Evolutionary conservation across 2,329 filamentous ascomycete species (phyloP).

Genomic region (Curvularia lunata): DNA sequence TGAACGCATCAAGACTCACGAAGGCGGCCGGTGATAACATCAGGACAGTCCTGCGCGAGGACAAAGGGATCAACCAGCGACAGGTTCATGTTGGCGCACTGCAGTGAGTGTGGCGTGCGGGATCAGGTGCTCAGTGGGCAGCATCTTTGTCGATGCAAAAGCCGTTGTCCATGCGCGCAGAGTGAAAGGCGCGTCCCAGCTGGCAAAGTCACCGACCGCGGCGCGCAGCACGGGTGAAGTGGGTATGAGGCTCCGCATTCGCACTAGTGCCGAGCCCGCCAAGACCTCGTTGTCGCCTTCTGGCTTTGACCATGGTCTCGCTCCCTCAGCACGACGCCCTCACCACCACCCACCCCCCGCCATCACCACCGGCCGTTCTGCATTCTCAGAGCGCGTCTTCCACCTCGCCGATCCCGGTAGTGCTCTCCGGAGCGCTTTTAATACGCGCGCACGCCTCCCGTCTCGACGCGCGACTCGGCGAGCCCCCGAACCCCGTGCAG

Average conservation of each 20-base stretch:
- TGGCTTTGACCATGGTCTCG: conserved; percentile 21
- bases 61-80: conserved; percentile 74
- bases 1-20: conserved; percentile 67
- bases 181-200: conserved; percentile 6
- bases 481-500: conserved; percentile 39
- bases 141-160: conserved; percentile 29
- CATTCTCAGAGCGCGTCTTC: conserved; percentile 46
- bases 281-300: conserved; percentile 22
- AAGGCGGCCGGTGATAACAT: conserved; percentile 85
- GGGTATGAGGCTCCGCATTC: conserved; percentile 20
- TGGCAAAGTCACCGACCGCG: background rate
- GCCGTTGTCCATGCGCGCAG: conserved; percentile 24
- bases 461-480: conserved; percentile 35
- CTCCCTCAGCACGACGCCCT: conserved; percentile 30
- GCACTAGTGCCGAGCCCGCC: conserved; percentile 16
- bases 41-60: conserved; percentile 82
- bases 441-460: conserved; percentile 32
- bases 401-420: conserved; percentile 30
- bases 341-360: conserved; percentile 34
- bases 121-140: conserved; percentile 22
- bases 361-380: conserved; percentile 42
- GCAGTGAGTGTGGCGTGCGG: conserved; percentile 22
- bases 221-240: conserved; percentile 1
- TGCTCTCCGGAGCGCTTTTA: conserved; percentile 35
- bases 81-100: conserved; percentile 66